Base-by-base conservation (phyloP, 495 filamentous ascomycete species). In the Penicillium canescens region DNA sequence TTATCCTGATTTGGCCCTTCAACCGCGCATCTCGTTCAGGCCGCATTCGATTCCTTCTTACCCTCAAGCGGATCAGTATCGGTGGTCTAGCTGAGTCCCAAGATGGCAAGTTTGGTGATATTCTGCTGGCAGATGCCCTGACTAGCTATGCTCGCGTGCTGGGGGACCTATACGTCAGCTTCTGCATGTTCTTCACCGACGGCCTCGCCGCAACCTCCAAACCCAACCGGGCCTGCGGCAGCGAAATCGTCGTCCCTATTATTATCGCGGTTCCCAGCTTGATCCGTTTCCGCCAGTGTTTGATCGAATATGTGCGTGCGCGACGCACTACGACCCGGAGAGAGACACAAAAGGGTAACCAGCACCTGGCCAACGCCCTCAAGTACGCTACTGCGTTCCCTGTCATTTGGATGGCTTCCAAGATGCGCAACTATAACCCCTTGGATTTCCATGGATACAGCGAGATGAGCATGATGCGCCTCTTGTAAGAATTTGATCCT, bases 361-460 rank as follows among this genome's bases (percentile, higher is more conserved):
- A 93, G 63, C 93, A 98, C 66, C 74, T 96, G 26, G 88, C 88
- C 62, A 98, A 98, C 77, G 93, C 93, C 21, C 68, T 89, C 50
- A 98, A 98, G 67, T 98, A 98, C 70, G 80, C 88, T 10, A 87
- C 82, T 14, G 92, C 94, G 0, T 96, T 98, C 65, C 94, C 94
- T 8, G 91, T 97, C 49, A 91, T 97, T 53, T 75, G 92, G 43
- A 74, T 96, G 46, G 79, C 80, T 38, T 84, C 89, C 0, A 68
- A 93, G 63, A 80, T 94, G 69, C 80, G 91, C 33, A 88, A 85
- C 52, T 82, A 84, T 46, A 79, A 77, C 50, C 78, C 82, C 6
- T 68, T 77, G 11, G 74, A 76, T 21, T 71, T 72, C 14, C 74
- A 77, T 44, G 80, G 79, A 3, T 75, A 81, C 58, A 81, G 76